Evolutionary conservation across 805 yeast genomes (phyloP).

Genomic region (Clavispora carvajalis): DNA sequence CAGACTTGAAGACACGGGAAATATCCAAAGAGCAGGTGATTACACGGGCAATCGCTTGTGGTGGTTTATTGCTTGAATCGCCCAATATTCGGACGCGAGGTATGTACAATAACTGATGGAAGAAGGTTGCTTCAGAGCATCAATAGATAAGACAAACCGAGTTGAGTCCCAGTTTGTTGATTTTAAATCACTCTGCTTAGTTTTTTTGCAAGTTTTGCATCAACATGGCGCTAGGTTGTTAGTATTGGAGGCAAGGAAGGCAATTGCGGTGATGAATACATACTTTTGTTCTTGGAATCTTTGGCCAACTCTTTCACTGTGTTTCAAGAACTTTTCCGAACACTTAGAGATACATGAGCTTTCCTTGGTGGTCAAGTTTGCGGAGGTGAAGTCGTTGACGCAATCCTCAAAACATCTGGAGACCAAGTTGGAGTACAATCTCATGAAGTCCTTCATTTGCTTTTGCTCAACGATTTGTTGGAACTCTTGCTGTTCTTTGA

Average conservation of each 20-base stretch:
- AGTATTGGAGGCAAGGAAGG: constrained; percentile 17
- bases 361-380: constrained; percentile 79
- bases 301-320: constrained; percentile 96
- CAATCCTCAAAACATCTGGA: constrained; percentile 97
- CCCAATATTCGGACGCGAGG: background rate
- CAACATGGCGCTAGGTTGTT: constrained; percentile 49
- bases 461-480: constrained; percentile 93
- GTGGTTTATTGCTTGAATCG: background rate
- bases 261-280: constrained; percentile 12
- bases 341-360: constrained; percentile 82
- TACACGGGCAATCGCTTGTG: background rate
- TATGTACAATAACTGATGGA: background rate
- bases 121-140: background rate
- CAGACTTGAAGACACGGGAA: too few species aligned
- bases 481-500: constrained; percentile 94
- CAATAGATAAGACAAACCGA: background rate
- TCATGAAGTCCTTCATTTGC: constrained; percentile 99
- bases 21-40: too few species aligned
- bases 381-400: constrained; percentile 96
- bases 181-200: constrained; percentile 1
- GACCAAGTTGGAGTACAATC: constrained; percentile 87
- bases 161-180: background rate
- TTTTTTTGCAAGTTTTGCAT: constrained; percentile 55
- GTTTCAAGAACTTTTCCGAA: constrained; percentile 95
- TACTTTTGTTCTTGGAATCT: constrained; percentile 97